phyloP scores from a whole-genome alignment of 2,329 filamentous ascomycete genomes.

The Bipolaris zeicola region DNA sequence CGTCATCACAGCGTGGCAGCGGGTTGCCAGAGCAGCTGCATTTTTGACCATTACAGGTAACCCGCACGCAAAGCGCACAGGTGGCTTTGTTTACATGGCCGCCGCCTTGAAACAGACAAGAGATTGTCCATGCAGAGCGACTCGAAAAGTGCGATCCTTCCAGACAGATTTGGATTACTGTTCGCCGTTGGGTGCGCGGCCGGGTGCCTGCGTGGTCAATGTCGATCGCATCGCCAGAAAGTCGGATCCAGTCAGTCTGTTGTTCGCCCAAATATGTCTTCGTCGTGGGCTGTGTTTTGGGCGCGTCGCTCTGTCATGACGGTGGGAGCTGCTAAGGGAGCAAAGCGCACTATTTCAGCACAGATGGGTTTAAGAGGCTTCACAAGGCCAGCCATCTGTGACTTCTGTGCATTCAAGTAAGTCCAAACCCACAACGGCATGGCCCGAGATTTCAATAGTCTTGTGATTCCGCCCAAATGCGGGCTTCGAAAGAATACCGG shows the following conservation, averaged over 20 bases:
- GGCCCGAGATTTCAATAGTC: neutral
- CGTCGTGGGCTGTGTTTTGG: conserved; percentile 1
- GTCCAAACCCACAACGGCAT: neutral
- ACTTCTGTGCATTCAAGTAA: neutral
- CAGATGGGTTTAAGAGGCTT: neutral
- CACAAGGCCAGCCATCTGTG: neutral
- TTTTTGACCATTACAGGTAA: neutral
- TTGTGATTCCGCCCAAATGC: neutral
- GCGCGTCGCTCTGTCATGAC: neutral
- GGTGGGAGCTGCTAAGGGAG: neutral
- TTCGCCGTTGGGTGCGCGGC: neutral
- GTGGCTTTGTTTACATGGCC: neutral
- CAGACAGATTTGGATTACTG: neutral
- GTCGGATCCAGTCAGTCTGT: neutral
- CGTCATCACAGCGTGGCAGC: neutral
- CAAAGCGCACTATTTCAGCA: neutral
- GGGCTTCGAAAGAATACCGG: neutral
- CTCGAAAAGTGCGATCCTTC: neutral
- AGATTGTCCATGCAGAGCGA: neutral
- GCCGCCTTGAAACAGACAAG: neutral
- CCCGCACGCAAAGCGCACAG: neutral
- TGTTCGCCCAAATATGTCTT: neutral
- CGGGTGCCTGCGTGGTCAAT: neutral
- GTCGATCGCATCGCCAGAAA: neutral
- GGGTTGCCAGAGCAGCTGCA: neutral